phyloP scores from a whole-genome alignment of 768 basidiomycete genomes.

The Trametes cingulata region DNA sequence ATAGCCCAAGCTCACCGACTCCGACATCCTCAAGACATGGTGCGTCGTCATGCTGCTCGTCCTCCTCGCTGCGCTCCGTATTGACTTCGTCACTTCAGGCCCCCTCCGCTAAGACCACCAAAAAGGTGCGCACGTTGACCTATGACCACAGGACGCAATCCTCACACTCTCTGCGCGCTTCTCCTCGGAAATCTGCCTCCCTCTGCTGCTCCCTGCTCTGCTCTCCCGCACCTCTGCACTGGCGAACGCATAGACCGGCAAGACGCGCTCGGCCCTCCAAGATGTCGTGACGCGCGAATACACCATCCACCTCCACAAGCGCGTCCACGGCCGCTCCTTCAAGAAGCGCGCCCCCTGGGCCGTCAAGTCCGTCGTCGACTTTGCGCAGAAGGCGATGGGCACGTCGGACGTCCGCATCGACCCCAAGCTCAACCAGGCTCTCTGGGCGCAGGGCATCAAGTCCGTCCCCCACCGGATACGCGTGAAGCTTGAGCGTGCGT shows the following conservation, averaged over 20 bases:
- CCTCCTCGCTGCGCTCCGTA: background rate
- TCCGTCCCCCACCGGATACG: slow-evolving; percentile 89
- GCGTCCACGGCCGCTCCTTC: slow-evolving; percentile 88
- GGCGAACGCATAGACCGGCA: slow-evolving; percentile 70
- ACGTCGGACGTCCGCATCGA: slow-evolving; percentile 92
- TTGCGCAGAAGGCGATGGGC: slow-evolving; percentile 95
- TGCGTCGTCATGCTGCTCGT: slow-evolving; percentile 35
- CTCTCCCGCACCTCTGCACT: slow-evolving; percentile 29
- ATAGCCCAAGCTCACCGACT: slow-evolving; percentile 52
- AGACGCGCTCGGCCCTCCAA: slow-evolving; percentile 94
- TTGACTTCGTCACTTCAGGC: slow-evolving; percentile 38
- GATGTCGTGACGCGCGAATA: slow-evolving; percentile 99
- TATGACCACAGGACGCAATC: background rate
- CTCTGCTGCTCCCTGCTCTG: background rate
- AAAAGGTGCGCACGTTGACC: slow-evolving; percentile 48
- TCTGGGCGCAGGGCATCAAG: slow-evolving; percentile 95
- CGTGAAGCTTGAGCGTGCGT: slow-evolving; percentile 90
- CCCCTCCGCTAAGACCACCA: slow-evolving; percentile 45
- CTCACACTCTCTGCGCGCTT: background rate
- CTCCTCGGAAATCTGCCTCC: background rate
- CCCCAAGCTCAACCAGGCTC: slow-evolving; percentile 93
- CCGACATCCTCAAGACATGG: slow-evolving; percentile 72
- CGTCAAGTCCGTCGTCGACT: slow-evolving; percentile 87
- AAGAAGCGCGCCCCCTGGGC: slow-evolving; percentile 98
- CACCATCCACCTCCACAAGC: slow-evolving; percentile 98